Base-by-base conservation (phyloP, 2,329 filamentous ascomycete genomes). In the Colletotrichum sp. region DNA sequence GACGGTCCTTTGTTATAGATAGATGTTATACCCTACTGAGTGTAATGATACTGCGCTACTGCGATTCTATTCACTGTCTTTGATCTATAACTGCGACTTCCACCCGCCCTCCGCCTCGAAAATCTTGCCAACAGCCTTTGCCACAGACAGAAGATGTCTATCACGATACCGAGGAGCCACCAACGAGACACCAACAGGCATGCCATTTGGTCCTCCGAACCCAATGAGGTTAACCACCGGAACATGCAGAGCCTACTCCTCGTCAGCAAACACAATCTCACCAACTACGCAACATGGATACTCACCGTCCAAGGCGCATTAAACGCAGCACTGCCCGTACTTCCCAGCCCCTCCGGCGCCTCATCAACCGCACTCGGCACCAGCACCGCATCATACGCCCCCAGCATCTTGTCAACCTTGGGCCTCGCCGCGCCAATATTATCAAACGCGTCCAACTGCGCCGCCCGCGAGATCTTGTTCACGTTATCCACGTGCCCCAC, bases 201-300 rank as follows among this genome's bases (percentile, higher is more conserved):
- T 85, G 21, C 80, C 82, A n/a, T 82, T 80, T 3, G 77, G 67
- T 28, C 92, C 92, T 39, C 86, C 82, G 78, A 94, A 93, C 0
- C 92, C 92, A 0, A 92, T 92, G 0, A 94, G 81, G 75, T 94
- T 93, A n/a, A 93, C 82, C 0, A 92, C 90, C 0, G 92, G 92
- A 1, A 87, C 89, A 77, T 94, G 92, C 16, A 94, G 82, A 13
- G 85, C 85, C 84, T 87, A 16, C 85, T 86, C 88, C 3, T 21
- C 82, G 68, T 79, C 59, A 80, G 77, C 44, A 55, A 60, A 16
- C 5, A 7, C n/a, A 18, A 1, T 15, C 8, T 13, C 18, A 39
- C 34, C 10, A 30, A 13, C 21, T 3, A 78, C 12, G 77, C 81
- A 85, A 0, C 8, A 12, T 5, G 10, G 6, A n/a, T 12, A 78